Conservation (phyloP, 192 early-diverging fungal genomes). For the Gryganskiella cystojenkinii region DNA sequence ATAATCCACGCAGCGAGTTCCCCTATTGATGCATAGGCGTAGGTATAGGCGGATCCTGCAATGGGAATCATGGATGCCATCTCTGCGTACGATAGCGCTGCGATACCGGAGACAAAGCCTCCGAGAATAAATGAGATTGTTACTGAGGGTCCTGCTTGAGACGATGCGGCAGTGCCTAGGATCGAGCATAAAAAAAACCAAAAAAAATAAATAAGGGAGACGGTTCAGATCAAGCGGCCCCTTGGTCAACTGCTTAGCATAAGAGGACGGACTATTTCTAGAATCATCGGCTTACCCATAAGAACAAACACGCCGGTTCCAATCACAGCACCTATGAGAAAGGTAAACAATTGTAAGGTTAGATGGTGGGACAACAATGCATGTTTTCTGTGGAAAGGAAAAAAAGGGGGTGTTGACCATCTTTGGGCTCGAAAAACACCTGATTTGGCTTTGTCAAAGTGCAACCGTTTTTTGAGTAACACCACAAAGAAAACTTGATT, state of each 20-base stretch:
- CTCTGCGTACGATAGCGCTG: constrained; percentile 88
- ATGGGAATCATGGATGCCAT: constrained; percentile 88
- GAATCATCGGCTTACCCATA: constrained; percentile 25
- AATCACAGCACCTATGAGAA: constrained; percentile 34
- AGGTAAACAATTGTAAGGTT: not conserved
- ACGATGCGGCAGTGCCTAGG: constrained; percentile 73
- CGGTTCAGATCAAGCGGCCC: too few relatives aligned
- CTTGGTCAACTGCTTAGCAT: too few relatives aligned
- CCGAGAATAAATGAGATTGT: constrained; percentile 85
- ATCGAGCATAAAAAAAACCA: too few relatives aligned
- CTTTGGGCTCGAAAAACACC: not conserved
- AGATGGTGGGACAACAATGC: too few relatives aligned
- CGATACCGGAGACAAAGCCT: constrained; percentile 77
- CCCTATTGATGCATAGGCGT: constrained; percentile 87
- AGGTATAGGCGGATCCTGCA: constrained; percentile 89
- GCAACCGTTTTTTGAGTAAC: not conserved
- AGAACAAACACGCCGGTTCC: constrained; percentile 48
- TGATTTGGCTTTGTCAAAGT: not conserved
- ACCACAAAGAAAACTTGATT: not conserved
- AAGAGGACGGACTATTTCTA: not conserved
- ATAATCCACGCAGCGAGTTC: constrained; percentile 92
- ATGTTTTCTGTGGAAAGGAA: too few relatives aligned
- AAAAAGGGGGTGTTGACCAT: too few relatives aligned
- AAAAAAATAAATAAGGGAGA: too few relatives aligned
- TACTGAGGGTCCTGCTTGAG: constrained; percentile 85